Evolutionary conservation across 2,329 filamentous ascomycete genomes (phyloP).

Genomic region (Pleoardoris graminearum): DNA sequence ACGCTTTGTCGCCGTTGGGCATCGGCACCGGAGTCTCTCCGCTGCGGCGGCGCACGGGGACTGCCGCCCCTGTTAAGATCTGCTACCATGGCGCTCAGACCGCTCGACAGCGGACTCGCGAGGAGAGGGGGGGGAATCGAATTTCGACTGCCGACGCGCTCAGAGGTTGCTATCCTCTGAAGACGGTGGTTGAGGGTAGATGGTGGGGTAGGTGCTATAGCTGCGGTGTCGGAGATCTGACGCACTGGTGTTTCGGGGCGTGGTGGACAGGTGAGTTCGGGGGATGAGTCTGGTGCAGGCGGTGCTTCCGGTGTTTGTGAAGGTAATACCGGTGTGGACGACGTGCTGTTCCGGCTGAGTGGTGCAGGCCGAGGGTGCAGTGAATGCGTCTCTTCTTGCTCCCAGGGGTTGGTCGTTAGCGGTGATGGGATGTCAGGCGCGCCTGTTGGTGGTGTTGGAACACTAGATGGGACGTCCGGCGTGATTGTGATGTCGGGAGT

Average conservation of each 20-base stretch:
- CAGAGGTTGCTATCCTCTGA: slow-evolving; percentile 35
- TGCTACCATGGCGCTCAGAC: slow-evolving; percentile 65
- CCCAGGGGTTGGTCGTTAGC: slow-evolving; percentile 37
- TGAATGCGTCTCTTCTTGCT: slow-evolving; percentile 13
- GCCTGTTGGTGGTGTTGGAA: slow-evolving; percentile 11
- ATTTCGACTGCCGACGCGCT: slow-evolving; percentile 50
- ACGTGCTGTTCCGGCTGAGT: slow-evolving; percentile 25
- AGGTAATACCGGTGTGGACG: slow-evolving; percentile 35
- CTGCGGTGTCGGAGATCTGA: slow-evolving; percentile 18
- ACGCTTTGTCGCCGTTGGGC: slow-evolving; percentile 24
- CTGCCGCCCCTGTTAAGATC: slow-evolving; percentile 63
- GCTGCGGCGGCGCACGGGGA: slow-evolving; percentile 7
- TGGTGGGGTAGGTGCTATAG: slow-evolving; percentile 26
- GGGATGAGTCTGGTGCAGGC: slow-evolving; percentile 18
- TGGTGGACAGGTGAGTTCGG: slow-evolving; percentile 20
- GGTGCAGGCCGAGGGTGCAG: slow-evolving; percentile 11
- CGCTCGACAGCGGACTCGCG: slow-evolving; percentile 62
- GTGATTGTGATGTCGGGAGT: slow-evolving; percentile 33
- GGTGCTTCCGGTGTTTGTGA: slow-evolving; percentile 28
- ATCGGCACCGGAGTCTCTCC: background rate
- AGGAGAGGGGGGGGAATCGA: slow-evolving; percentile 61
- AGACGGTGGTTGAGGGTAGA: slow-evolving; percentile 28
- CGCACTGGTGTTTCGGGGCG: slow-evolving; percentile 20
- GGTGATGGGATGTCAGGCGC: slow-evolving; percentile 25
- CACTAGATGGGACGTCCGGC: slow-evolving; percentile 12